Base-by-base conservation (phyloP, 768 basidiomycete genomes). In the Phlebiopsis flavidoalba region DNA sequence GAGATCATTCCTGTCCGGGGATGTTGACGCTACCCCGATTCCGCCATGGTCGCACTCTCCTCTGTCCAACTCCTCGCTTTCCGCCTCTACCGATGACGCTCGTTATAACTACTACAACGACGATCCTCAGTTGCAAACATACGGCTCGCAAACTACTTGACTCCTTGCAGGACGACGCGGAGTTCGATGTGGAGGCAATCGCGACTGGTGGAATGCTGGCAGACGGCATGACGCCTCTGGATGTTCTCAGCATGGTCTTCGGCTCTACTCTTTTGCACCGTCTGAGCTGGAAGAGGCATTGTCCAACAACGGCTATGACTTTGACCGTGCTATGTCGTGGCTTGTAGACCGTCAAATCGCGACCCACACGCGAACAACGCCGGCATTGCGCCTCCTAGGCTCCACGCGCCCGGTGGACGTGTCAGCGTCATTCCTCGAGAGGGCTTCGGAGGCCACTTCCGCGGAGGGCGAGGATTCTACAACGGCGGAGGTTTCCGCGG, bases 211-310 rank as follows among this genome's bases (percentile, higher is more conserved):
- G 11, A 43, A 77, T 84, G 74, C 81, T 93, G 54, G 90, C 88
- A 0, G 90, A 92, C 70, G 94, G 94, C 48, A 96, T 99, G 93
- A 96, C 96, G 0, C 97, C 97, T 0, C 89, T 99, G 67, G 97
- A 99, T 67, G 94, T 98, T 47, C 87, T 99, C 19, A 86, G 84
- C 70, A 94, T 92, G 47, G 92, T 99, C 43, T 99, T 99, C 70
- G 93, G 91, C 15, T 88, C 93, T 1, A 86, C 93, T 1, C 80
- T 99, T n/a, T n/a, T 10, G 88, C 95, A 0, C 88, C 93, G 2
- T 88, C 88, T 3, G 94, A 98, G 70, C 80, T 99, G 7, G 96
- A 98, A 74, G 95, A 98, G 58, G 96, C 96, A 0, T 81, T 99
- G 1, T 84, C 86, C 7, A 80, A 83, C 51, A 91, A 93, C 65